Evolutionary conservation across 2,329 filamentous ascomycete genomes (phyloP).

Genomic region (Alternaria longipes): DNA sequence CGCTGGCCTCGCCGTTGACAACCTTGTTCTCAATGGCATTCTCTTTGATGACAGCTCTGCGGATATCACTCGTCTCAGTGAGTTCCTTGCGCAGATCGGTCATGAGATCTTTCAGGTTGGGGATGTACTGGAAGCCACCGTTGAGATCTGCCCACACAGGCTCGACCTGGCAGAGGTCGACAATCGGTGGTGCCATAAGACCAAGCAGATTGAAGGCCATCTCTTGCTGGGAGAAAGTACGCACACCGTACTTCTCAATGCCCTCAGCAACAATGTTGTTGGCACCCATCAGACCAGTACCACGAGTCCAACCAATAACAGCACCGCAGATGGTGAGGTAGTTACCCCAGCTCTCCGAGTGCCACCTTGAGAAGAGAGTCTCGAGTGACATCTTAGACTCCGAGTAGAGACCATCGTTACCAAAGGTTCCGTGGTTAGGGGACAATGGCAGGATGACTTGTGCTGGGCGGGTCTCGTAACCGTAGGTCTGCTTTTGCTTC

Average conservation of each 20-base stretch:
- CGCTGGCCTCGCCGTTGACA: slow-evolving; percentile 91
- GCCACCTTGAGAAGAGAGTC: slow-evolving; percentile 98
- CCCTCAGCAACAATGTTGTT: slow-evolving; percentile 98
- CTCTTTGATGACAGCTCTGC: slow-evolving; percentile 93
- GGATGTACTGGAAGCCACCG: slow-evolving; percentile 96
- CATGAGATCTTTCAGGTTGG: slow-evolving; percentile 94
- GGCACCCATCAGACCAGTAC: slow-evolving; percentile 95
- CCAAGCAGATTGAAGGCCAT: slow-evolving; percentile 99
- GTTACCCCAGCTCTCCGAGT: slow-evolving; percentile 95
- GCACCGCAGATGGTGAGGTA: slow-evolving; percentile 98
- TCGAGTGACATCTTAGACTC: slow-evolving; percentile 97
- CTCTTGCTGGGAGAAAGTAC: slow-evolving; percentile 98
- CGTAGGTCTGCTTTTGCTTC: slow-evolving; percentile 83
- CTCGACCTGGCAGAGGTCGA: slow-evolving; percentile 93
- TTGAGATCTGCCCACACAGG: slow-evolving; percentile 98
- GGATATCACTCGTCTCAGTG: slow-evolving; percentile 92
- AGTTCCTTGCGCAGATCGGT: slow-evolving; percentile 92
- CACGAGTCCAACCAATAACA: slow-evolving; percentile 98
- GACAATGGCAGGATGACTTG: slow-evolving; percentile 96
- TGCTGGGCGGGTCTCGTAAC: slow-evolving; percentile 93
- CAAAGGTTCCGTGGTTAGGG: slow-evolving; percentile 98
- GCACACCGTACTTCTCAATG: slow-evolving; percentile 94
- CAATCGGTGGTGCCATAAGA: slow-evolving; percentile 91
- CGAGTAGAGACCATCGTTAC: slow-evolving; percentile 96
- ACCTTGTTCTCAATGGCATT: slow-evolving; percentile 96